Base-by-base conservation (phyloP, 2,329 filamentous ascomycete genomes). In the Tolypocladium paradoxum region DNA sequence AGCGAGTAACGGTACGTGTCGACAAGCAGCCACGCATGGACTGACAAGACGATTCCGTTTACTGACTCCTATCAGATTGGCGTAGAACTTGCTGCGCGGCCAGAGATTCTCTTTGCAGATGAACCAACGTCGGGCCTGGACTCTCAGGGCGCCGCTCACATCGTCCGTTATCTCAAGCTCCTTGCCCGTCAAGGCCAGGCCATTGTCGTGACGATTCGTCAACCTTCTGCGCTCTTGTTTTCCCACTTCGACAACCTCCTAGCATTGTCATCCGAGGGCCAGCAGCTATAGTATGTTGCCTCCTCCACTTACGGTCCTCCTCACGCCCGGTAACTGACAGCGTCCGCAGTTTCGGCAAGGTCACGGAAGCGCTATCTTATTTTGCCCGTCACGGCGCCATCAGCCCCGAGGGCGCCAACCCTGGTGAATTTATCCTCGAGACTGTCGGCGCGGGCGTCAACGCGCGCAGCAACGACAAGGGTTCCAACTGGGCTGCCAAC, bases 381-480 rank as follows among this genome's bases (percentile, higher is more conserved):
- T 80, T 81, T 57, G 70, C 75, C 3, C 75, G 82, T 22, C 77
- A 84, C 35, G 86, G 86, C 12, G 79, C 83, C 2, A 70, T 78
- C 34, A 88, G 85, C 54, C 84, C 85, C 3, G 80, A 82, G 0
- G 63, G 60, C 22, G 70, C 73, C 61, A 75, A 79, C 68, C 60
- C 76, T 16, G 74, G 75, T 51, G 75, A 77, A 59, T 76, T 76
- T 55, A 70, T 77, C 36, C 65, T 77, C 0, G 73, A 77, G 60
- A 73, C 73, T 2, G 6, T 69, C 71, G 1, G 69, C 71, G 1
- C 60, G 64, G 4, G 66, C 67, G 6, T 68, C 31, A 8, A 64
- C 22, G 68, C 67, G 51, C 57, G 90, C 62, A 91, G 87, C 87
- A 85, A 87, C 62, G 78, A 88, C 36, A 84, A 88, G 63, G 91